Base-by-base conservation (phyloP, 805 yeast genomes). In the Clavispora vitiphila region DNA sequence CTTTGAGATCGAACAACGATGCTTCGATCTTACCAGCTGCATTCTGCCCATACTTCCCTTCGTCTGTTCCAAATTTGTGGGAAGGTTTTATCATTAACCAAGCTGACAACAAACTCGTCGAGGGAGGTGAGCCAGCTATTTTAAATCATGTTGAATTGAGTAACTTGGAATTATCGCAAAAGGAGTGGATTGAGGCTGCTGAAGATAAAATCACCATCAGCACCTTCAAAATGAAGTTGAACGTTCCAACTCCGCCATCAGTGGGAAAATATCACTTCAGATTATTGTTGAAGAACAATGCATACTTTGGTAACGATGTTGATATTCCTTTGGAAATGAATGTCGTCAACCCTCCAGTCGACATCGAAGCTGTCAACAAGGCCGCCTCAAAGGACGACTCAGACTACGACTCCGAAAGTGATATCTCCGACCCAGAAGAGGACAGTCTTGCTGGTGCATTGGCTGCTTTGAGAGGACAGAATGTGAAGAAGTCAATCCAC, bases 231-330 rank as follows among this genome's bases (percentile, higher is more conserved):
- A 71, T 90, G 43, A 86, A 83, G 51, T 60, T 90, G 37, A 63
- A 82, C 7, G 72, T 80, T 37, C 89, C 95, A 35, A 80, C 95
- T 12, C 97, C 98, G n/a, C 74, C 74, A 15, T 73, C 73, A 42
- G 66, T 67, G 14, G 96, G 95, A 34, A 69, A 65, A 32, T 78
- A 66, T 56, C 81, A 78, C 49, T 86, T 86, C 71, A 76, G 89
- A 64, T 68, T 90, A 14, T 65, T 81, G 19, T 61, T 91, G 56
- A 79, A 80, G 56, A 82, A 85, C 41, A 75, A 85, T 40, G 80
- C 85, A 35, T 90, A 87, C 61, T 87, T 86, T 60, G 96, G 96
- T 5, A 65, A 78, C 15, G 97, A 91, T 58, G 60, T 87, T 19
- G 87, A 83, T 49, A 74, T 82, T 46, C 83, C 90, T 8, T 63